phyloP scores from a whole-genome alignment of 306 rosid genomes.

The Rosa multiflora region DNA sequence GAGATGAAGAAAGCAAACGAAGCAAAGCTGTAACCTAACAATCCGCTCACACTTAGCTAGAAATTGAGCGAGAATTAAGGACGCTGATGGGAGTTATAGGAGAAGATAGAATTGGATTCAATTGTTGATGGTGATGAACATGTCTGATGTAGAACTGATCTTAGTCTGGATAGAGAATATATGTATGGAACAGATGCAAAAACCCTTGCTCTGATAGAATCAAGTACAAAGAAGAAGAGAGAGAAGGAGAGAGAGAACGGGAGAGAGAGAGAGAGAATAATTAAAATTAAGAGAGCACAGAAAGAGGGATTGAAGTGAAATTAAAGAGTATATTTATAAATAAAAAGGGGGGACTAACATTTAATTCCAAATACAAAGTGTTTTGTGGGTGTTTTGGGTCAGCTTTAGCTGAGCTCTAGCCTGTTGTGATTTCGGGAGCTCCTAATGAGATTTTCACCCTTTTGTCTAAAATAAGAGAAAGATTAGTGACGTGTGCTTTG shows the following conservation, averaged over 20 bases:
- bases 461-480: not conserved
- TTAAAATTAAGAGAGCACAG: slow-evolving; percentile 14
- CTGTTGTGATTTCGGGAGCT: slow-evolving; percentile 34
- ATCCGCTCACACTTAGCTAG: not conserved
- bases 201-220: slow-evolving; percentile 42
- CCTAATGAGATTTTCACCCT: not conserved
- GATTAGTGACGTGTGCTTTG: not conserved
- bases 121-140: slow-evolving; percentile 37
- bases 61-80: not conserved
- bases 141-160: slow-evolving; percentile 31
- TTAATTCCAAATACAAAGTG: slow-evolving; percentile 3
- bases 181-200: slow-evolving; percentile 53
- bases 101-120: slow-evolving; percentile 43
- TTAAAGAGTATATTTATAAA: slow-evolving; percentile 9
- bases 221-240: slow-evolving; percentile 29
- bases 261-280: slow-evolving; percentile 19
- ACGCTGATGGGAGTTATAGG: not conserved
- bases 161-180: slow-evolving; percentile 20
- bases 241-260: slow-evolving; percentile 15
- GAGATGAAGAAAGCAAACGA: not conserved
- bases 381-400: slow-evolving; percentile 14
- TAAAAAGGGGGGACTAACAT: slow-evolving; percentile 8
- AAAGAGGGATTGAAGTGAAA: slow-evolving; percentile 20
- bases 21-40: slow-evolving; percentile 3
- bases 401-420: slow-evolving; percentile 24